A percentile compares a stretch with the other conserved stretches of the same genome.
phyloP scores from a whole-genome alignment of 495 filamentous ascomycete species.

The Stereocaulon alpinum region DNA sequence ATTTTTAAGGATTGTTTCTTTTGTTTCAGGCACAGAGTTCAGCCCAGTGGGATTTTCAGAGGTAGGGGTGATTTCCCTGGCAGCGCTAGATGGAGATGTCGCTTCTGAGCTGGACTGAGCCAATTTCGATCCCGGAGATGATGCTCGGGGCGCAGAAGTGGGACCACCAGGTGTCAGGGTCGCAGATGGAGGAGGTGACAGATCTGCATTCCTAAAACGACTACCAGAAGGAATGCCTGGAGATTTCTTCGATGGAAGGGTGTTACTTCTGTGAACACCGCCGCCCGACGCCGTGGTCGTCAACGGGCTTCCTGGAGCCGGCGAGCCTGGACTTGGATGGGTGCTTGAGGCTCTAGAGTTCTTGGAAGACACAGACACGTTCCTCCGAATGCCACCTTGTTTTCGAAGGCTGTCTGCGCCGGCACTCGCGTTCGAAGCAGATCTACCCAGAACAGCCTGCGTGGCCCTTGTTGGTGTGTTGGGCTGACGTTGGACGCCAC shows the following conservation, averaged over 20 bases:
- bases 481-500: slow-evolving; percentile 46
- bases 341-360: slow-evolving; percentile 63
- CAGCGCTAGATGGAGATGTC: slow-evolving; percentile 7
- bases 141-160: slow-evolving; percentile 10
- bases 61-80: slow-evolving; percentile 1
- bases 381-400: slow-evolving; percentile 65
- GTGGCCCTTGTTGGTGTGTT: slow-evolving; percentile 45
- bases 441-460: slow-evolving; percentile 53
- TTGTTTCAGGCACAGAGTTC: slow-evolving; percentile 6
- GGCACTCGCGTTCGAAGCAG: slow-evolving; percentile 77
- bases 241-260: slow-evolving; percentile 85
- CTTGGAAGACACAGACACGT: slow-evolving; percentile 65
- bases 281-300: slow-evolving; percentile 35
- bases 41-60: slow-evolving; percentile 12
- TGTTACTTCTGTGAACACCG: slow-evolving; percentile 85
- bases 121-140: slow-evolving; percentile 11
- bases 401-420: slow-evolving; percentile 77
- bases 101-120: neutral
- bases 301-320: slow-evolving; percentile 40
- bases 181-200: slow-evolving; percentile 26
- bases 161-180: slow-evolving; percentile 27
- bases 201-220: slow-evolving; percentile 30
- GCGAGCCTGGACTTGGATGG: slow-evolving; percentile 60
- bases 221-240: slow-evolving; percentile 50
- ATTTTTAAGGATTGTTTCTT: slow-evolving; percentile 5